Evolutionary conservation across 257 asterid species (phyloP).

Genomic region (Cordia subcordata): DNA sequence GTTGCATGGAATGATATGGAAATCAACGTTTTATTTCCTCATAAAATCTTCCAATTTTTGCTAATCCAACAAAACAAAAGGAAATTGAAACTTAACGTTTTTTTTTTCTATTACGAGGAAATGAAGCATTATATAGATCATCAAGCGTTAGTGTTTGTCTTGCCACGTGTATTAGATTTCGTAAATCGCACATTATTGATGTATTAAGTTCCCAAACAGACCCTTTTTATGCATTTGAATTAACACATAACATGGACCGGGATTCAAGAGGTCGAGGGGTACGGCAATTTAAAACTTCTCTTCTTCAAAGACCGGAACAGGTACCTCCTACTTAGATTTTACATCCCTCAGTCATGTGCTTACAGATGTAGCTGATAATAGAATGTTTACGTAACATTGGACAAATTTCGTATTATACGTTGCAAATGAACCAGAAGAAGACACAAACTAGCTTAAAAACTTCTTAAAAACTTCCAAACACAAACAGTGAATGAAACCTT

Average conservation of each 20-base stretch:
- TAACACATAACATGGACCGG: conserved; percentile 87
- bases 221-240: conserved; percentile 89
- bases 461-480: too few species aligned
- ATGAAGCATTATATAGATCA: background rate
- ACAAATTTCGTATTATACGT: too few species aligned
- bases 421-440: too few species aligned
- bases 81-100: too few species aligned
- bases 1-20: too few species aligned
- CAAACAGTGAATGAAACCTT: too few species aligned
- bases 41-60: too few species aligned
- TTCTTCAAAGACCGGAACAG: conserved; percentile 93
- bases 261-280: conserved; percentile 93
- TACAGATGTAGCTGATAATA: background rate
- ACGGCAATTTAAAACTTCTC: conserved; percentile 90
- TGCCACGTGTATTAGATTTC: background rate
- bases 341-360: background rate
- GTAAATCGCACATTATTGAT: background rate
- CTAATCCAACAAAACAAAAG: too few species aligned
- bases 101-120: too few species aligned
- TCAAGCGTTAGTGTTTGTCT: background rate
- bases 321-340: conserved; percentile 24
- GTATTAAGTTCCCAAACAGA: conserved; percentile 44
- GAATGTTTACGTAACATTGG: too few species aligned
- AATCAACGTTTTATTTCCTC: too few species aligned
- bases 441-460: too few species aligned